These are phyloP conservation scores for Allium fistulosum DNA, from an alignment of 106 monocot species.

Conservation along the genomic window DNA sequence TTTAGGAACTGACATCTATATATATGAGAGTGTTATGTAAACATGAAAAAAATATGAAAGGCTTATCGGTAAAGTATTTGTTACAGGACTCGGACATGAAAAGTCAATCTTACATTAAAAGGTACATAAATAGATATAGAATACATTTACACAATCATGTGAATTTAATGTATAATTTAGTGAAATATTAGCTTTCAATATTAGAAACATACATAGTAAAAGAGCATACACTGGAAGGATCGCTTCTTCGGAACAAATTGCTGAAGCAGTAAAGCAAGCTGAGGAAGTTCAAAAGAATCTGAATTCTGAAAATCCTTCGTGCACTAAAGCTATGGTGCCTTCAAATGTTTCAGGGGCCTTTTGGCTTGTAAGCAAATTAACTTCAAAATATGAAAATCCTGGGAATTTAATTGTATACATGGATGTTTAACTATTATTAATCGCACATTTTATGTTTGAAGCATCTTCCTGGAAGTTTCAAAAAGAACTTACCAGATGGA, in stretches of 20 bases:
- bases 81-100: too few species aligned
- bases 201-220: background rate
- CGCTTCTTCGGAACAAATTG: conserved; percentile 44
- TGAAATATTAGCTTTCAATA: too few species aligned
- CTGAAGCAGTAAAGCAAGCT: conserved; percentile 40
- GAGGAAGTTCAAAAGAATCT: conserved; percentile 35
- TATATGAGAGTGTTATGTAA: too few species aligned
- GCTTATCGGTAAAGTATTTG: too few species aligned
- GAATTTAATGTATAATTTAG: too few species aligned
- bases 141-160: too few species aligned
- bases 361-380: conserved; percentile 61
- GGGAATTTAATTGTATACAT: background rate
- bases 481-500: conserved; percentile 31
- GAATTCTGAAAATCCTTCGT: conserved; percentile 44
- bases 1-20: too few species aligned
- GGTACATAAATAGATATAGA: too few species aligned
- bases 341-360: conserved; percentile 78
- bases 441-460: conserved; percentile 1
- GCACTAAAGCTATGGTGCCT: conserved; percentile 67
- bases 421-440: background rate
- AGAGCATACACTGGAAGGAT: conserved; percentile 44
- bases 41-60: too few species aligned
- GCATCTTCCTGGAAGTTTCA: conserved; percentile 68
- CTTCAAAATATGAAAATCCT: too few species aligned
- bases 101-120: too few species aligned